Base-by-base conservation (phyloP, 441 rosid genomes). In the Brassica hybrid region DNA sequence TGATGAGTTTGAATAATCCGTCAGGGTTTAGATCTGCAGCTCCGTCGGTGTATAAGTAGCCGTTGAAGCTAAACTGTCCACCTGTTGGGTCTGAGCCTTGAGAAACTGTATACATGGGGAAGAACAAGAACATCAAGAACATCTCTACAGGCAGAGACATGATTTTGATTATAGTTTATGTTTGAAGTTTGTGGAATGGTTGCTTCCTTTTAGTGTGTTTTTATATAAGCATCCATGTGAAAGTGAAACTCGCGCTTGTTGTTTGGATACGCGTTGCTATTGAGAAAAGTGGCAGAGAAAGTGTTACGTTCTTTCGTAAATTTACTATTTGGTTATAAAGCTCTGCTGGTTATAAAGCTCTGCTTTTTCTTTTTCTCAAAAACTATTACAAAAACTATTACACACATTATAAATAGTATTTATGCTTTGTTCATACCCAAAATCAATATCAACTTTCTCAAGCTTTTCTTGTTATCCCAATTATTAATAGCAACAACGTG, bases 1-100 rank as follows among this genome's bases (percentile, higher is more conserved):
- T 77, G 7, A 81, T 86, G 50, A 86, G 83, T 61, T 62, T 14
- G 41, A 85, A 32, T 3, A 79, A 60, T n/a, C 89, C 87, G 21
- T 72, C 77, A 5, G 74, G 19, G 64, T 56, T 69, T 18, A 83
- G 9, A 41, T 50, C 32, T 0, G 83, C 82, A n/a, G 68, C 73
- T 32, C 82, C 84, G 60, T 65, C 76, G 3, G 80, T 71, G 21
- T 65, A 77, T 9, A 77, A 48, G 64, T 6, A 77, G 1, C 77
- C 69, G 57, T 72, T 72, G 73, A 66, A 72, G 68, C 81, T 72
- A 11, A 78, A 66, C 63, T 78, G 41, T 48, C 73, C 81, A 48
- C 77, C 69, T 25, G 41, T 77, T 32, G 72, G 72, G 76, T 77
- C 66, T 58, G 19, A 54, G 38, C 7, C 60, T 64, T 54, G 75